Evolutionary conservation across 1,284 basidiomycete species (phyloP).

Genomic region (Melampsora americana): DNA sequence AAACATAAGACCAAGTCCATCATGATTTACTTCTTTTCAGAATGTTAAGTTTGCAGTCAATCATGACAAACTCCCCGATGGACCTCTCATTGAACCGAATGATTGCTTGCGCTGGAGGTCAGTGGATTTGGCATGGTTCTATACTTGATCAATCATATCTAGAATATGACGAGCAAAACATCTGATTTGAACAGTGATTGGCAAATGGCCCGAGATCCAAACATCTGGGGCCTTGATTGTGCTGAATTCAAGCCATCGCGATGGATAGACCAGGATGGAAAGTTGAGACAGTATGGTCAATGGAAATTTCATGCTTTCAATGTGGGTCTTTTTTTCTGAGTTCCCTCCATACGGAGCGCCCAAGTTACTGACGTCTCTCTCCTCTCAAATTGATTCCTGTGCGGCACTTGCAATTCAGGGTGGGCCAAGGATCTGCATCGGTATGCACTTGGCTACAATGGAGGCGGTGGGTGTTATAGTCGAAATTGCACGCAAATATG

Average conservation of each 20-base stretch:
- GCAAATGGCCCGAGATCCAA: slow-evolving; percentile 46
- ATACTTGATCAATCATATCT: neutral
- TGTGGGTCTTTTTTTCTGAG: slow-evolving; percentile 12
- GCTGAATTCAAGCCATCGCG: slow-evolving; percentile 46
- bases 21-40: slow-evolving; percentile 28
- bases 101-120: slow-evolving; percentile 43
- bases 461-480: slow-evolving; percentile 36
- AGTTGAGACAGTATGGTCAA: slow-evolving; percentile 33
- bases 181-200: slow-evolving; percentile 44
- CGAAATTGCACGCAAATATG: slow-evolving; percentile 29
- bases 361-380: neutral
- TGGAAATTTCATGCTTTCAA: slow-evolving; percentile 45
- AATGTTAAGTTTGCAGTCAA: slow-evolving; percentile 44
- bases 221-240: slow-evolving; percentile 46
- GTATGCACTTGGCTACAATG: slow-evolving; percentile 36
- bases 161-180: neutral
- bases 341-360: neutral
- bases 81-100: slow-evolving; percentile 27
- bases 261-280: slow-evolving; percentile 44
- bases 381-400: neutral
- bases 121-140: neutral
- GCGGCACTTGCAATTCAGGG: neutral
- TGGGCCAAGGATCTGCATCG: slow-evolving; percentile 40
- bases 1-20: neutral
- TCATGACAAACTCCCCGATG: slow-evolving; percentile 43